Conservation (phyloP, 78 protist genomes). For the Emiliania huxleyi region DNA sequence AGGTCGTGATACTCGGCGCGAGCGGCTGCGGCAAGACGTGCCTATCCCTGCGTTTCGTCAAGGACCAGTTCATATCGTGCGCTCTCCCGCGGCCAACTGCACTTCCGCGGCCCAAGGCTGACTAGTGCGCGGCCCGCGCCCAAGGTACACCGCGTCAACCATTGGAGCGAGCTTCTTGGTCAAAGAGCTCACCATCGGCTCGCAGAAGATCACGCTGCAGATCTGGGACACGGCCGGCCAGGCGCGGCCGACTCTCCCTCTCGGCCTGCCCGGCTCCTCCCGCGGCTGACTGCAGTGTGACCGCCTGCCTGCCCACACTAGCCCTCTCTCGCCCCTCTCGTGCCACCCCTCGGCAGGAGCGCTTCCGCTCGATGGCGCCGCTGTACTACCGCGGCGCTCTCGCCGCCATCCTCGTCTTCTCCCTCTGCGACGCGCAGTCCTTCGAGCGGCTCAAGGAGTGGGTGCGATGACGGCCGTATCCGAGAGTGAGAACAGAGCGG, state of each 20-base stretch:
- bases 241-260: no score
- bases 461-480: no score
- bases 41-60: neutral
- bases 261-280: no score
- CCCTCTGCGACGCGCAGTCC: neutral
- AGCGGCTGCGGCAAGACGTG: conserved; percentile 41
- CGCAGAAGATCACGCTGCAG: conserved; percentile 13
- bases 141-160: conserved; percentile 5
- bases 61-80: conserved; percentile 3
- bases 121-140: no score
- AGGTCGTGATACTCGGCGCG: conserved; percentile 17
- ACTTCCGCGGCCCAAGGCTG: no score
- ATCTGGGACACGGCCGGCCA: conserved; percentile 79
- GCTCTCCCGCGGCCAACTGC: no score
- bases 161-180: conserved; percentile 27
- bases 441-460: conserved; percentile 34
- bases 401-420: conserved; percentile 46
- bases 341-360: no score
- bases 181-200: neutral
- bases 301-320: no score
- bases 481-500: no score
- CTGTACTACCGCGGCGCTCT: conserved; percentile 52
- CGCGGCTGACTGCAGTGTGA: no score
- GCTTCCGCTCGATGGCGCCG: conserved; percentile 53
- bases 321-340: no score